Conservation (phyloP, 176 grass and related monocot genomes). For the Lolium perenne region DNA sequence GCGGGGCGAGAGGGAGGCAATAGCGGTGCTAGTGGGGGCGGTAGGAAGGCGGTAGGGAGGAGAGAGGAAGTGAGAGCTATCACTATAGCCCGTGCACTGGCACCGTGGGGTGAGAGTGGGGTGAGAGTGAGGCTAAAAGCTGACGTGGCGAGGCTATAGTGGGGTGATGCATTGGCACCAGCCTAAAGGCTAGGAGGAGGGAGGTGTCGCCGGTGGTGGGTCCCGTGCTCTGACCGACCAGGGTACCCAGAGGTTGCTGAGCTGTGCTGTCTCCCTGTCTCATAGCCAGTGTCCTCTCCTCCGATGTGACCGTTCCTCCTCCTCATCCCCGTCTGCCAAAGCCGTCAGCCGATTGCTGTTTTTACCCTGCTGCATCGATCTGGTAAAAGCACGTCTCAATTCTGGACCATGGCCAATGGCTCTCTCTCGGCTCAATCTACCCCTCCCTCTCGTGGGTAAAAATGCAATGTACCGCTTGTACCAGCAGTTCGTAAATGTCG, state of each 20-base stretch:
- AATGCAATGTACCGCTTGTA: background rate
- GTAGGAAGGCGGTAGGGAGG: no score
- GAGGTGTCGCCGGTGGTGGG: constrained; percentile 1
- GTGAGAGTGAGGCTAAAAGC: no score
- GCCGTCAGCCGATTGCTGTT: background rate
- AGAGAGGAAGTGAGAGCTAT: no score
- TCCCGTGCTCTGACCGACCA: constrained; percentile 30
- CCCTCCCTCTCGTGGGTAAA: background rate
- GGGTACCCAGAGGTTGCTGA: constrained; percentile 29
- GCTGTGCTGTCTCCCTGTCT: constrained; percentile 45
- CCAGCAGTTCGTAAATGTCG: constrained; percentile 3
- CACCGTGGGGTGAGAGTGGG: no score
- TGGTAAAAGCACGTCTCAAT: background rate
- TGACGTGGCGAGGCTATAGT: no score
- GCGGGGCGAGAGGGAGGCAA: no score
- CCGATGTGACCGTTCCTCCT: constrained; percentile 34
- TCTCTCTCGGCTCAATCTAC: no score
- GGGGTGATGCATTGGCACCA: no score
- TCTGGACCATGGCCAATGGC: background rate
- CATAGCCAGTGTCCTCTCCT: constrained; percentile 33
- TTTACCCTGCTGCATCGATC: constrained; percentile 18
- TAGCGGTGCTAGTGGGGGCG: no score
- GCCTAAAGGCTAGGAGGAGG: background rate
- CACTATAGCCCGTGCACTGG: no score
- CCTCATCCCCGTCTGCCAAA: background rate